These are phyloP conservation scores for Aspergillus baeticus DNA, from an alignment of 495 filamentous ascomycete species.

Conservation along the genomic window DNA sequence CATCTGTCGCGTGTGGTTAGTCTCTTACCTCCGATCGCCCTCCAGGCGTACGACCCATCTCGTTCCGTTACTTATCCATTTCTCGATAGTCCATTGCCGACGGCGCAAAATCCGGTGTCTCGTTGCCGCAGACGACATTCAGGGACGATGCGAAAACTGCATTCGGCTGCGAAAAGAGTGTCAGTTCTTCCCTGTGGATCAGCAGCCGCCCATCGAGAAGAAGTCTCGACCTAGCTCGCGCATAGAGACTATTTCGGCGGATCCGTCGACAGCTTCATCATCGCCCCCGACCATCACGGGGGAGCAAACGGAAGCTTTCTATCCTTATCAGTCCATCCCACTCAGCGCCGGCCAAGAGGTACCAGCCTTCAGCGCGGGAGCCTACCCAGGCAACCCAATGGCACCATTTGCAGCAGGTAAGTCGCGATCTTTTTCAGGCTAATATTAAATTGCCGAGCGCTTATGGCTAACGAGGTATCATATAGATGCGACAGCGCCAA, in stretches of 20 bases:
- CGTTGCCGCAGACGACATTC: conserved; percentile 69
- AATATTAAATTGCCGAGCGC: background rate
- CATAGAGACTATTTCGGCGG: conserved; percentile 40
- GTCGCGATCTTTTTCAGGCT: conserved; percentile 7
- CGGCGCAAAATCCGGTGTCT: conserved; percentile 94
- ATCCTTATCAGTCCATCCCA: conserved; percentile 40
- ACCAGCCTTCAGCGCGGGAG: conserved; percentile 28
- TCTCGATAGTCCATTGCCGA: conserved; percentile 77
- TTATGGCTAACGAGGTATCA: background rate
- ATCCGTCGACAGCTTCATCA: conserved; percentile 43
- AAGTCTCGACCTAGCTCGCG: conserved; percentile 47
- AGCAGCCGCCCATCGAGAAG: conserved; percentile 63
- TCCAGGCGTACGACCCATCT: background rate
- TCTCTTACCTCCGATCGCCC: conserved; percentile 17
- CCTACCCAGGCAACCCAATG: conserved; percentile 35
- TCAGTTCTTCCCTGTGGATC: conserved; percentile 90
- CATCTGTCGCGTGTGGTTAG: conserved; percentile 96
- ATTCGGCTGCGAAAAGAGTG: conserved; percentile 96
- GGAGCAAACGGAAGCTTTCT: conserved; percentile 41
- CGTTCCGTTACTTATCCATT: conserved; percentile 14
- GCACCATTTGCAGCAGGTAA: conserved; percentile 37
- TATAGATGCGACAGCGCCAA: conserved; percentile 26
- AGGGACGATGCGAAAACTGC: conserved; percentile 91
- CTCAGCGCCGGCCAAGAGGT: conserved; percentile 40
- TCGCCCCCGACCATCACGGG: conserved; percentile 39